Base-by-base conservation (phyloP, 2,329 filamentous ascomycete genomes). In the Colletotrichum navitas region DNA sequence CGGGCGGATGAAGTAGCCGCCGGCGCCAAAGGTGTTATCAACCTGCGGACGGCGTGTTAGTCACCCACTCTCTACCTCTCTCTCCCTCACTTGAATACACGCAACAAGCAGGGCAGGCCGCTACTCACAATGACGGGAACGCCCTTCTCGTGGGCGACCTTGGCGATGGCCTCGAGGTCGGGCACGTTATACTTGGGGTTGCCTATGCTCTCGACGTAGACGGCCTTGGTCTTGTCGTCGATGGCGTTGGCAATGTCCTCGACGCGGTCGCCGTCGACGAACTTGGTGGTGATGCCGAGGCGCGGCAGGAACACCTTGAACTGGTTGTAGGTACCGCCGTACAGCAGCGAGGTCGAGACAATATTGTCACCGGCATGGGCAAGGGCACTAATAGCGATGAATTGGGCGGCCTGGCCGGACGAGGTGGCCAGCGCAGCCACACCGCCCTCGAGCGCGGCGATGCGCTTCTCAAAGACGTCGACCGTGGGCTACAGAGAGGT, bases 321-420 rank as follows among this genome's bases (percentile, higher is more conserved):
- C 85, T 98, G 95, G 84, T 98, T 98, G 86, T 97, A 98, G 21
- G 95, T 98, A 80, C 95, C 95, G 75, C 95, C 95, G 83, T 98
- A 97, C 68, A 98, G 86, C 83, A 97, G 97, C 62, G 92, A 91
- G 8, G 95, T 97, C 16, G 94, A 92, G 63, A 98, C 89, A 76
- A 98, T 97, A 85, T 98, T 98, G 86, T 98, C 95, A 59, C 95
- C 95, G 0, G 91, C 88, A 73, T 94, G 90, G 5, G 94, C 94
- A n/a, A 98, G 90, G 8, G 94, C 91, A 32, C 90, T 87, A 77
- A 98, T 91, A 67, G 94, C 87, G 86, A 98, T 95, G 85, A 98
- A 97, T 80, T 98, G 95, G 1, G 95, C 95, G 3, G 93, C 90
- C 82, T 97, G 94, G 68, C 95, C 95, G 0, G 94, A 97, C 0